Evolutionary conservation across 1,284 basidiomycete genomes (phyloP), one percentile per base, ranked within the genome.

Genomic region (Trichosporon ovoides): DNA sequence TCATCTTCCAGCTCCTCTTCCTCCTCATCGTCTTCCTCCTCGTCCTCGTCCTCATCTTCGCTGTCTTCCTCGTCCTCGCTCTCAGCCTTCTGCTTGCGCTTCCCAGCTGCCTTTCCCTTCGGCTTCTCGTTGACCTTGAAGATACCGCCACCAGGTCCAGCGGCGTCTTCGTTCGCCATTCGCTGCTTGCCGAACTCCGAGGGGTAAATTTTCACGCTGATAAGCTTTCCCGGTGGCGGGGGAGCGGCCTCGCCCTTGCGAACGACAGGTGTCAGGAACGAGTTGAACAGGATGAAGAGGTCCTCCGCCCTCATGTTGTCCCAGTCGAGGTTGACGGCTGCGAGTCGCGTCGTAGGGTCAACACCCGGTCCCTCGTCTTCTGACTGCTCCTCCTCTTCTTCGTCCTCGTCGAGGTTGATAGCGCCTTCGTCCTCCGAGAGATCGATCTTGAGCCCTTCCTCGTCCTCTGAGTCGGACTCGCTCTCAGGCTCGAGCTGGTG

Each of bases 291-390:
- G 76, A 91, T 92, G 83, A 85, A 97, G 22, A 99, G 80, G 75
- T 98, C 94, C 35, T 81, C 81, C 1, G 95, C 91, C 52, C 89
- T 87, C 56, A 98, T 85, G 77, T 98, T 85, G 76, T 98, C 96
- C 96, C 96, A 99, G 78, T 99, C 96, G 60, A 98, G 83, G 74
- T 98, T 98, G 66, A 99, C 95, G 28, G 89, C 85, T 0, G 95
- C 96, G 7, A 98, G 78, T 13, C 95, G 83, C 49, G 80, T 82
- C 1, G 90, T 91, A 1, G 78, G 74, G 14, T 73, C 68, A 16
- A 72, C 72, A 0, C 66, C 64, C 31, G 69, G 69, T 12, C 61
- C 68, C 33, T 75, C 68, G 4, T 72, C 72, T n/a, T 81, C 70
- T 34, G 77, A 65, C 10, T 70, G 65, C n/a, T 72, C 66, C 43